Evolutionary conservation across 495 filamentous ascomycete genomes (phyloP), one percentile per base, ranked within the genome.

Genomic region (Collariella sp.): DNA sequence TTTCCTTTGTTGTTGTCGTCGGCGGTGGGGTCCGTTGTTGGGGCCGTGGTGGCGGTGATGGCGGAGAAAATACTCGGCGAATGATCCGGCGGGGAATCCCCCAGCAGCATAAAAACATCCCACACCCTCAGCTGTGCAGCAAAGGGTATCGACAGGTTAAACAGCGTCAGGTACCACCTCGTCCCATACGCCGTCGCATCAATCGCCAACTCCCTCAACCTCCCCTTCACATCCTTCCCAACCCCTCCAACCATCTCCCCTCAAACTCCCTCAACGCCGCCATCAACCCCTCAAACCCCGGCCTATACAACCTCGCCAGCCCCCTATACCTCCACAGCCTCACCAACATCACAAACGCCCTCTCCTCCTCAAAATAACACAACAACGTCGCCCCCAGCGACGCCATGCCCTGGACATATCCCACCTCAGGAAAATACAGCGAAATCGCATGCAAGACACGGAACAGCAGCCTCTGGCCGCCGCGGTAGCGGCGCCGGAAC

Each of bases 401-500:
- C 1, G 93, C 93, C 93, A 99, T 99, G 34, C 93, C 93, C 67
- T 99, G 93, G 4, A 99, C 93, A 69, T 99, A 99, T 2, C 93
- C 91, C 3, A 87, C 88, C 11, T 86, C 87, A 1, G 91, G 90
- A 61, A 89, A 93, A 63, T 96, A 90, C 15, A 99, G 77, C 10
- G 71, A 91, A 67, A 99, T 79, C 54, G 87, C 83, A 66, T 97
- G 93, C 18, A 99, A 76, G 7, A 96, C 89, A 19, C 93, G 81
- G 70, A 99, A 99, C 6, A 99, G 77, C 20, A 97, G 75, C 43
- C 93, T 81, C 67, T 99, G 93, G 0, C 91, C 91, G 51, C 85
- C 86, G 11, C 90, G 83, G 73, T 99, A 99, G 29, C 94, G 78
- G 50, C 83, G 79, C 20, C 93, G 83, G 64, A 99, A 99, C 94